Evolutionary conservation across 495 filamentous ascomycete genomes (phyloP), one percentile per base, ranked within the genome.

Genomic region (Xylaria intraflava): DNA sequence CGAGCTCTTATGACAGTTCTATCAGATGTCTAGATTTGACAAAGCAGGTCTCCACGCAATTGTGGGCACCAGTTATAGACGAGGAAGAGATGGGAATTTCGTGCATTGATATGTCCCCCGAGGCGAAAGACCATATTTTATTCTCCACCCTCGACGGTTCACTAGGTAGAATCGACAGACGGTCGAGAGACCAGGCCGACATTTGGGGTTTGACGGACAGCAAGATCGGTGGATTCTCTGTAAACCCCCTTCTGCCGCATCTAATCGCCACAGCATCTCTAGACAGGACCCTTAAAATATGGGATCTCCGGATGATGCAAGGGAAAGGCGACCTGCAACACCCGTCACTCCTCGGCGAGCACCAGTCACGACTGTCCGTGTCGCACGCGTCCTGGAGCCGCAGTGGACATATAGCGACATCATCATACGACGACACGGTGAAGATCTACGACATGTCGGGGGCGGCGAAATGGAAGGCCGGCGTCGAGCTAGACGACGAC

Each of bases 181-280:
- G 90, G 14, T 73, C 79, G 5, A 75, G 81, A 19, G 60, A 61
- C 1, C 69, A 78, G n/a, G 72, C 79, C 9, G 80, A 90, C 3
- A 72, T 83, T 6, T 91, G 86, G 78, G 72, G 81, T n/a, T 71
- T 98, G 9, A 86, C 84, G 0, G 89, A 95, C 46, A 92, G 93
- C 69, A 98, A 98, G 62, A 96, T 98, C 46, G 94, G 94, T 22
- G 93, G 93, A 1, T 96, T 96, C 72, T 85, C 82, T 0, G 63
- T 96, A 2, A 83, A 92, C 56, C 93, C 94, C 0, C 67, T 78
- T 0, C 74, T 86, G 0, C 81, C 89, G 0, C 84, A 97, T 66
- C 82, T 93, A 35, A 64, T 93, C n/a, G 89, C 91, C 1, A 97
- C 93, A 0, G 92, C 90, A 6, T 92, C 88, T 11, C 77, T 98